A percentile compares a stretch with the other conserved stretches of the same genome.
phyloP scores from a whole-genome alignment of 768 basidiomycete genomes.

The Mycena alexandri region DNA sequence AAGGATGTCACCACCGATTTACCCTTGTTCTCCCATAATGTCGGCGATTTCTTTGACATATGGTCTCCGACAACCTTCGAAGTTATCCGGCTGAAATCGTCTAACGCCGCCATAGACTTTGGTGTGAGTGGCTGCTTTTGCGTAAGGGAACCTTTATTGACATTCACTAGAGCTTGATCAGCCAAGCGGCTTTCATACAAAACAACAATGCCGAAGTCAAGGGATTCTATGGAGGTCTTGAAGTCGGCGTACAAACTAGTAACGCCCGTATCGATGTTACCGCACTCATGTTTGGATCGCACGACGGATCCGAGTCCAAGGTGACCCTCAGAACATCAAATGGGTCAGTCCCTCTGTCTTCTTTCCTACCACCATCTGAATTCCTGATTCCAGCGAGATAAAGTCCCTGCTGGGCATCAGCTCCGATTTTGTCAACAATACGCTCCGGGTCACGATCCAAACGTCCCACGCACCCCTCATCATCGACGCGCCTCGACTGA shows the following conservation, averaged over 20 bases:
- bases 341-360: conserved; percentile 11
- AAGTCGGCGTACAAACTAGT: conserved; percentile 9
- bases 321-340: conserved; percentile 28
- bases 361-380: background rate
- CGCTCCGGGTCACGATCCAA: background rate
- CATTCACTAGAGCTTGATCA: conserved; percentile 19
- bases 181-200: conserved; percentile 15
- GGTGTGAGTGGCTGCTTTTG: conserved; percentile 10
- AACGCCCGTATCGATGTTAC: conserved; percentile 8
- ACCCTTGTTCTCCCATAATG: conserved; percentile 16
- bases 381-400: conserved; percentile 18
- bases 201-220: conserved; percentile 16
- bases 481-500: background rate
- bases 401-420: background rate
- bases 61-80: conserved; percentile 25
- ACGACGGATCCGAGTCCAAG: conserved; percentile 16
- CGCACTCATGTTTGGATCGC: conserved; percentile 22
- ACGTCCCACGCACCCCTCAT: conserved; percentile 18
- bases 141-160: background rate
- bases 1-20: conserved; percentile 32
- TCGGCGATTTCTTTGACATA: conserved; percentile 17
- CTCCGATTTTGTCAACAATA: conserved; percentile 8
- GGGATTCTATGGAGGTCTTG: conserved; percentile 23
- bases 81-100: conserved; percentile 25
- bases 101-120: conserved; percentile 17